phyloP scores from a whole-genome alignment of 768 basidiomycete genomes.

The Asterophora parasitica region DNA sequence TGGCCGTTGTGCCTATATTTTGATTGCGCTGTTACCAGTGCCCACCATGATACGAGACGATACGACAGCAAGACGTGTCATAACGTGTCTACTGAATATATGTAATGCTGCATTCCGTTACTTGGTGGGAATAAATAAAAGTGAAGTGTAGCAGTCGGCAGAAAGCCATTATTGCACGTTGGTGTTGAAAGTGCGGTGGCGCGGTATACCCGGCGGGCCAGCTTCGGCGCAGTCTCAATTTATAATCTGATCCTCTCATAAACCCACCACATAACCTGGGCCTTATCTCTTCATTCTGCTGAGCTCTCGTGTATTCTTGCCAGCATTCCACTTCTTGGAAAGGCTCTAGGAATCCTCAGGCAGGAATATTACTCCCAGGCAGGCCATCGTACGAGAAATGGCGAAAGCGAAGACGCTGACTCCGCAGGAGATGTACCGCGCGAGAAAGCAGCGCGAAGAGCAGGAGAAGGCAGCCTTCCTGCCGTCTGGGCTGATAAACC shows the following conservation, averaged over 20 bases:
- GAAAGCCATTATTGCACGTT: background rate
- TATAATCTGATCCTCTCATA: constrained; percentile 7
- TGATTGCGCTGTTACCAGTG: too few relatives aligned
- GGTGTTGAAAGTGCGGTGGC: too few relatives aligned
- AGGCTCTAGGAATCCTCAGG: background rate
- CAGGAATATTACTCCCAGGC: too few relatives aligned
- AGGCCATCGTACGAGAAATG: constrained; percentile 29
- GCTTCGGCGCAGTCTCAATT: constrained; percentile 4
- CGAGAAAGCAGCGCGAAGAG: constrained; percentile 57
- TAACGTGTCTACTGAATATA: too few relatives aligned
- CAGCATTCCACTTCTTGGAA: background rate
- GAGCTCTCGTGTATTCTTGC: background rate
- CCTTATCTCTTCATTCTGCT: background rate
- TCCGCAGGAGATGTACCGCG: constrained; percentile 60
- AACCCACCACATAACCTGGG: background rate
- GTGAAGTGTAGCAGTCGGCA: too few relatives aligned
- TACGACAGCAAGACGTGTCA: too few relatives aligned
- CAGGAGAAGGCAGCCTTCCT: constrained; percentile 53
- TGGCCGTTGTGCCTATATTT: too few relatives aligned
- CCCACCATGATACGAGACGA: too few relatives aligned
- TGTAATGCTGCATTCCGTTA: too few relatives aligned
- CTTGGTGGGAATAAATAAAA: too few relatives aligned
- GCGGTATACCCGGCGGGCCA: constrained; percentile 3
- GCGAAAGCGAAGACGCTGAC: constrained; percentile 51
- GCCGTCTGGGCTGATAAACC: constrained; percentile 73